Evolutionary conservation across 192 early-diverging fungal genomes (phyloP), one percentile per base, ranked within the genome.

Genomic region (Geosiphon pyriformis): DNA sequence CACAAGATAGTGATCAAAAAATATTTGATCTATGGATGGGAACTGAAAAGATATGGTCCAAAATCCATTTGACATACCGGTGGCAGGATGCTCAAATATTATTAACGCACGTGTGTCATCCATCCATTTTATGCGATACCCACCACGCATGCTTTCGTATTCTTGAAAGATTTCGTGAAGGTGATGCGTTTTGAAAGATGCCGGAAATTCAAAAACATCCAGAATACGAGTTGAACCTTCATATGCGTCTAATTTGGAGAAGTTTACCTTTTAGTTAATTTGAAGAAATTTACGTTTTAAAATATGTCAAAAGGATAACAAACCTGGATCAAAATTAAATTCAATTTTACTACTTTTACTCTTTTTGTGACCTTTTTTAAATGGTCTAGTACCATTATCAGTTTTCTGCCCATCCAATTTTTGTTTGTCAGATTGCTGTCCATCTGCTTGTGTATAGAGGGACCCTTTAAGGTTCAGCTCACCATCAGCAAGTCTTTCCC

Each of bases 41-140:
- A 15, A 62, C 22, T 6, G 20, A 29, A 34, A 33, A 51, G 6
- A 20, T n/a, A 65, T 27, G 20, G n/a, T n/a, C n/a, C n/a, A n/a
- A n/a, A n/a, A n/a, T n/a, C n/a, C n/a, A n/a, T n/a, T n/a, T n/a
- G n/a, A n/a, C 67, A 27, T 78, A 87, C 86, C 87, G 46, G 83
- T 80, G 51, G 76, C 70, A 7, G 85, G 81, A 68, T 86, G 84
- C 48, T 80, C 78, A 74, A 91, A 91, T 37, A 89, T 83, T 37
- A 84, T 79, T 18, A 88, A 70, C 20, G 86, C 85, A 53, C 78
- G 75, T 25, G 87, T 89, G 72, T 89, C 88, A 65, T 83, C 80
- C 20, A 88, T 46, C 89, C 89, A 91, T 61, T 91, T 89, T 60
- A 91, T 86, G 49, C 77, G 63, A 71, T 81, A 88, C 12, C 86